Conservation (phyloP, 176 grass and related monocot species). For the Phyllostachys edulis region DNA sequence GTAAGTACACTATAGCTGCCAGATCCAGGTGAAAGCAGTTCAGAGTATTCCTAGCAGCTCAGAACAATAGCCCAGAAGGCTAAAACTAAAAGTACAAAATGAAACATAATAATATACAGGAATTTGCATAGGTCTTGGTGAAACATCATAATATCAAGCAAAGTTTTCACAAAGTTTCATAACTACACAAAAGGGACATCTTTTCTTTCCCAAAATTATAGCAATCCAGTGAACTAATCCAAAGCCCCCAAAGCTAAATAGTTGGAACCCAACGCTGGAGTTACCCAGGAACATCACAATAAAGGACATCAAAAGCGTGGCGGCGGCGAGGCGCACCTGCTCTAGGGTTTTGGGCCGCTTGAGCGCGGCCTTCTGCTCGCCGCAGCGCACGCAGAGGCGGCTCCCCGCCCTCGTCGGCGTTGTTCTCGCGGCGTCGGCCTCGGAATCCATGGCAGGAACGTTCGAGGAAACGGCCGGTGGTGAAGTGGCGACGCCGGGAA, state of each 20-base stretch:
- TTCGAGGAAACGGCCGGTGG: neutral
- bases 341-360: constrained; percentile 93
- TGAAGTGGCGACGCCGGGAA: neutral
- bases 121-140: neutral
- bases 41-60: neutral
- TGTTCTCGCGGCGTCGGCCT: neutral
- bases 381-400: constrained; percentile 60
- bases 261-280: neutral
- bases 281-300: neutral
- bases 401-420: constrained; percentile 27
- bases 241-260: neutral
- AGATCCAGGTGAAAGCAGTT: neutral
- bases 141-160: neutral
- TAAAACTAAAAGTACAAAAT: neutral
- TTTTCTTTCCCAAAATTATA: neutral
- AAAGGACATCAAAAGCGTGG: neutral
- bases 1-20: neutral
- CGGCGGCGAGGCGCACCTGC: constrained; percentile 35
- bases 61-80: neutral
- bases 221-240: neutral
- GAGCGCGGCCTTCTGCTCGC: constrained; percentile 68
- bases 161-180: neutral
- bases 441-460: constrained; percentile 22
- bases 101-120: neutral
- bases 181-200: neutral